Evolutionary conservation across 441 rosid genomes (phyloP), one percentile per base, ranked within the genome.

Genomic region (Populus tomentosa): DNA sequence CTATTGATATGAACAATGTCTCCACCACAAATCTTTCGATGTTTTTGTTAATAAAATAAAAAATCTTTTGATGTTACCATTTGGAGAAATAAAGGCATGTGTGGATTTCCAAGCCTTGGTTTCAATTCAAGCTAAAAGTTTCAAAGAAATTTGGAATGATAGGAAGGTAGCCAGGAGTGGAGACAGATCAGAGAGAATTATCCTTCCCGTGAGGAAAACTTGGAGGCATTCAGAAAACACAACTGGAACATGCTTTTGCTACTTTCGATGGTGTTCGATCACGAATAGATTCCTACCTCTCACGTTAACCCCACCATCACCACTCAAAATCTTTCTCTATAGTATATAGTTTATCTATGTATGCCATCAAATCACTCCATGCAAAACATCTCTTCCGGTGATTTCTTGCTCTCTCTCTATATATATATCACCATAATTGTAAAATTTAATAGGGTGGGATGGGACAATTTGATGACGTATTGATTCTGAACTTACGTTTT

Each of bases 231-330:
- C 70, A 67, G 13, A 16, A 30, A 67, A 33, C 35, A 66, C 35
- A 66, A 28, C 36, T 66, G 69, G 69, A 66, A 66, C 69, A 24
- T 66, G 36, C 69, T 66, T 66, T 66, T 66, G 69, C 69, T 66
- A 14, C 33, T 66, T 66, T 67, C 70, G 70, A 67, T 67, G 70
- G 70, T 67, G 70, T 67, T 67, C 70, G 70, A 67, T 67, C 70
- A 67, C 70, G 70, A 67, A 38, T 30, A 67, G 70, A 67, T 67
- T 67, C 70, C 24, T 7, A 32, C 70, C 38, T 67, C 70, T 33
- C 70, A 67, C 70, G 70, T 67, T 67, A 67, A 33, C 70, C 70
- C 70, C 70, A 24, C 53, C 53, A 46, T 46, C 53, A 13, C 53
- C 53, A 46, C 53, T 14, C 53, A 46, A 46, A 46, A 11, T 66